Evolutionary conservation across 176 grass and related monocot genomes (phyloP).

Genomic region (Triticum turgidum): DNA sequence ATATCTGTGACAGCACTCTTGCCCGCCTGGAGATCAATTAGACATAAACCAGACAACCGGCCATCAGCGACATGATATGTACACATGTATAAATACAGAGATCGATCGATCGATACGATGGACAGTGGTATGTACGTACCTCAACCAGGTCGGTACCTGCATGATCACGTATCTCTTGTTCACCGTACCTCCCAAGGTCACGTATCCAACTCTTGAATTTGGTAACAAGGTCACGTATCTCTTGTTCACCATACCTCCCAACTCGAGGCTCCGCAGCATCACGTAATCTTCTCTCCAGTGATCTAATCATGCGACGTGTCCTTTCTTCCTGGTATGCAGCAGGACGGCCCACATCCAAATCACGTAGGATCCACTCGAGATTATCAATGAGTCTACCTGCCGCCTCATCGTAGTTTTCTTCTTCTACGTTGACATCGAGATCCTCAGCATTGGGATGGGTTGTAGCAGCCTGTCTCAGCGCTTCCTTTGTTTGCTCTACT

Average conservation of each 20-base stretch:
- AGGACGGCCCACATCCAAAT: not conserved
- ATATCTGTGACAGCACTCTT: not conserved
- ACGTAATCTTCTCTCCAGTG: not conserved
- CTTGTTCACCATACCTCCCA: not conserved
- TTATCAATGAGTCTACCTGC: not conserved
- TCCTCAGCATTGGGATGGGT: not conserved
- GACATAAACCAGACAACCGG: not conserved
- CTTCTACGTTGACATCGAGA: rapidly evolving
- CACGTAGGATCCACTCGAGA: not conserved
- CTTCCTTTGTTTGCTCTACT: not conserved
- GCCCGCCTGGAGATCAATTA: not conserved
- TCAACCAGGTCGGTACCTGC: not conserved
- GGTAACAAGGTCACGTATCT: not conserved
- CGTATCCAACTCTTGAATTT: not conserved
- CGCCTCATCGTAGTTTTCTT: not conserved
- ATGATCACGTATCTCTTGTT: not conserved
- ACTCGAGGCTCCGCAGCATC: not conserved
- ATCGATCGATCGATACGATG: not conserved
- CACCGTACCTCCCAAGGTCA: too few species aligned
- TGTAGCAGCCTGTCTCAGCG: not conserved
- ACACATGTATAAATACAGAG: not conserved
- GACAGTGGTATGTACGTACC: not conserved
- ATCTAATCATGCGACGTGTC: not conserved
- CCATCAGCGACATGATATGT: not conserved
- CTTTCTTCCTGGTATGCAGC: not conserved